Evolutionary conservation across 768 basidiomycete species (phyloP).

Genomic region (Artomyces pyxidatus): DNA sequence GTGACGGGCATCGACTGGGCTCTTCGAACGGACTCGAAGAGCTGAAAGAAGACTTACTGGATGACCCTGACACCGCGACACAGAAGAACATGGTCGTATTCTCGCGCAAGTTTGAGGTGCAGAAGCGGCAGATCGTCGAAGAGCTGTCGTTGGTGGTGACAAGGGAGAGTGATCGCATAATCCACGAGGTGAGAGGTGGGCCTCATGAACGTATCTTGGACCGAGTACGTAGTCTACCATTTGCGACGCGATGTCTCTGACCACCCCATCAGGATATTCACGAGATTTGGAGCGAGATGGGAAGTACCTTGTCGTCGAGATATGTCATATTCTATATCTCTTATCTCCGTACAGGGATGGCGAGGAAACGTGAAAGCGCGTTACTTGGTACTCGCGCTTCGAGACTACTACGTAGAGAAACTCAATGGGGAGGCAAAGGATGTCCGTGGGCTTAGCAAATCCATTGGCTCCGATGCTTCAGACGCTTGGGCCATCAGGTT

Average conservation of each 20-base stretch:
- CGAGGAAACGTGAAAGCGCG: constrained; percentile 13
- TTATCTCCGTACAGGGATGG: constrained; percentile 13
- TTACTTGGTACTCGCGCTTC: constrained; percentile 19
- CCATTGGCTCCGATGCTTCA: neutral
- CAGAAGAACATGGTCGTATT: constrained; percentile 16
- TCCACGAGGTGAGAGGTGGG: constrained; percentile 16
- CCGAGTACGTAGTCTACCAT: neutral
- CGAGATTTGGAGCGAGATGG: constrained; percentile 14
- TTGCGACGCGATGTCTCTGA: neutral
- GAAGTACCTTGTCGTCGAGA: too few species aligned
- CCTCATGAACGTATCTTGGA: constrained; percentile 20
- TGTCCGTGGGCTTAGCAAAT: neutral
- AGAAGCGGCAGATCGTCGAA: constrained; percentile 10
- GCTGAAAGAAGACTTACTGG: constrained; percentile 15
- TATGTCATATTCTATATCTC: too few species aligned
- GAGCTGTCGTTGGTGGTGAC: constrained; percentile 12
- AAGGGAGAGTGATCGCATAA: constrained; percentile 10
- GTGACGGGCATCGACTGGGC: neutral
- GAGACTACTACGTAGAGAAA: constrained; percentile 24
- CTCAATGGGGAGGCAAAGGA: constrained; percentile 1
- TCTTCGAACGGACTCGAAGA: neutral
- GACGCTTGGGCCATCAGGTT: constrained; percentile 22
- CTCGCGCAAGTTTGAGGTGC: constrained; percentile 18
- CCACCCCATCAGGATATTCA: neutral
- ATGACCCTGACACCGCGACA: constrained; percentile 16